Evolutionary conservation across 1,284 basidiomycete genomes (phyloP).

Genomic region (Grifola frondosa): DNA sequence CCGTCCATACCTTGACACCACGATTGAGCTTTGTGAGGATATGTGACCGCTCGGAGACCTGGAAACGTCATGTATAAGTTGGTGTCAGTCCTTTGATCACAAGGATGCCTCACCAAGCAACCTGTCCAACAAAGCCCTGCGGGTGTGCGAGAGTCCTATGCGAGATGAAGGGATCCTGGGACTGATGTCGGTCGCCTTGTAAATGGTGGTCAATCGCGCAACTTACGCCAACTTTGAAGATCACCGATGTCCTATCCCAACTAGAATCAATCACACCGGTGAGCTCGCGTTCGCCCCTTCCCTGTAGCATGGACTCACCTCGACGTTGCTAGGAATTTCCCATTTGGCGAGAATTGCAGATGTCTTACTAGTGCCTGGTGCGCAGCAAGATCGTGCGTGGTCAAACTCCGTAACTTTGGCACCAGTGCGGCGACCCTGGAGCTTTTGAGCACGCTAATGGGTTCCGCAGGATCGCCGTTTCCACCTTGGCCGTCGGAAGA

Average conservation of each 20-base stretch:
- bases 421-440: conserved; percentile 56
- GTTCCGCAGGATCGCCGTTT: conserved; percentile 17
- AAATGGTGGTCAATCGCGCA: background rate
- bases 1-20: conserved; percentile 76
- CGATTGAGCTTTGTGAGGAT: conserved; percentile 67
- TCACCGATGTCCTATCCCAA: conserved; percentile 76
- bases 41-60: conserved; percentile 69
- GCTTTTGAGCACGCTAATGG: conserved; percentile 43
- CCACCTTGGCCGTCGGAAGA: conserved; percentile 38
- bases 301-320: conserved; percentile 40
- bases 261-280: conserved; percentile 33
- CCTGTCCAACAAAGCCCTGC: conserved; percentile 75
- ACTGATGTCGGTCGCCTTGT: conserved; percentile 1
- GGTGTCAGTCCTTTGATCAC: background rate
- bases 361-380: conserved; percentile 68
- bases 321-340: conserved; percentile 69
- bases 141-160: conserved; percentile 71
- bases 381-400: conserved; percentile 60
- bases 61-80: conserved; percentile 4
- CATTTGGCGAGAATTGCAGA: conserved; percentile 71
- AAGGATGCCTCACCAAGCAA: conserved; percentile 58
- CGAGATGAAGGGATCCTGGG: conserved; percentile 53
- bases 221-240: conserved; percentile 68
- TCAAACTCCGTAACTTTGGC: conserved; percentile 56
- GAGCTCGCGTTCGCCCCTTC: background rate